Percentiles rank a stretch among this genome's conserved stretches.
phyloP scores from a whole-genome alignment of 2,329 filamentous ascomycete species.

The Colletotrichum phormii region DNA sequence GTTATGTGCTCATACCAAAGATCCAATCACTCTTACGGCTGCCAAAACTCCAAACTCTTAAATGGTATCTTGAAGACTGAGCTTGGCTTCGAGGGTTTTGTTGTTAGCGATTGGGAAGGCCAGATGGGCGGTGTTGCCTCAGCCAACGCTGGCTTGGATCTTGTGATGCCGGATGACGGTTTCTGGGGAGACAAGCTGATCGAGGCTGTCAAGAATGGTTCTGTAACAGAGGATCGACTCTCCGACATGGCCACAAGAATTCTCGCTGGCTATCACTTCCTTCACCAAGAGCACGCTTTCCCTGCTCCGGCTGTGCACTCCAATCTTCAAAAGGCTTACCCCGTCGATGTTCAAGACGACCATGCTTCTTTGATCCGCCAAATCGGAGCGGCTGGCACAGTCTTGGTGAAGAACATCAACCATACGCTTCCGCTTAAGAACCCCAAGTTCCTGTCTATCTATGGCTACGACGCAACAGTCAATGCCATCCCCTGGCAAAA shows the following conservation, averaged over 20 bases:
- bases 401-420: constrained; percentile 80
- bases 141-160: constrained; percentile 75
- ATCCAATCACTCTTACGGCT: constrained; percentile 78
- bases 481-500: constrained; percentile 39
- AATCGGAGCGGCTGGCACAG: constrained; percentile 68
- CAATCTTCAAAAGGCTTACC: constrained; percentile 63
- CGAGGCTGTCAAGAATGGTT: constrained; percentile 70
- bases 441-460: constrained; percentile 64
- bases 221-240: constrained; percentile 65
- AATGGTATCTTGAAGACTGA: constrained; percentile 76
- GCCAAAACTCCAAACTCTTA: constrained; percentile 74
- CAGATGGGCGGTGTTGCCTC: constrained; percentile 73
- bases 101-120: constrained; percentile 73
- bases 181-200: constrained; percentile 67
- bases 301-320: constrained; percentile 66
- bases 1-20: constrained; percentile 77
- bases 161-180: constrained; percentile 70
- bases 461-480: constrained; percentile 72
- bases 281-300: constrained; percentile 59
- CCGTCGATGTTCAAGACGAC: constrained; percentile 45
- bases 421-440: constrained; percentile 71
- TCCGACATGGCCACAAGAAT: constrained; percentile 72
- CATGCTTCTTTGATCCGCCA: constrained; percentile 24
- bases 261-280: constrained; percentile 68
- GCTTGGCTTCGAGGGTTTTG: constrained; percentile 72